Evolutionary conservation across 179 eudicot species (phyloP).

Genomic region (Amaranthus tricolor): DNA sequence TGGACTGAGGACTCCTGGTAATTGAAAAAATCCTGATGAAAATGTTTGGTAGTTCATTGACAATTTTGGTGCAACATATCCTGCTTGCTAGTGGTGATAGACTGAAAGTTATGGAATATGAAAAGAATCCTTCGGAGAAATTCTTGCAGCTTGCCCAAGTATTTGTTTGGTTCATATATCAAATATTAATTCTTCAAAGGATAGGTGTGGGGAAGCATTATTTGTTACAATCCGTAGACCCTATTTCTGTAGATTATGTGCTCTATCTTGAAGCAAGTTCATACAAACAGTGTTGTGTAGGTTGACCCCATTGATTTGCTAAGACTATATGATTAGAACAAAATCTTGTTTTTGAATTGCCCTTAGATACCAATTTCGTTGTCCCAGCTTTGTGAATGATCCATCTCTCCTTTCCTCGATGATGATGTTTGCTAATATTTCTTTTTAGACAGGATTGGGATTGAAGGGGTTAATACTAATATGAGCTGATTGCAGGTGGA

Average conservation of each 20-base stretch:
- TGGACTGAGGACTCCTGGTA: background rate
- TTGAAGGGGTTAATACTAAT: constrained; percentile 3
- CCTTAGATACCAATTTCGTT: background rate
- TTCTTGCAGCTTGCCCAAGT: background rate
- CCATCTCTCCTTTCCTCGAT: background rate
- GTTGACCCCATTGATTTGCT: background rate
- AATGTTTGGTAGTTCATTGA: background rate
- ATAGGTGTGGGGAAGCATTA: background rate
- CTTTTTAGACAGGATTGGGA: background rate
- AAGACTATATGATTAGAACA: background rate
- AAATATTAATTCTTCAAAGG: background rate
- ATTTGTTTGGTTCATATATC: background rate
- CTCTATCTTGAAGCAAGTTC: background rate
- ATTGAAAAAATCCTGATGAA: background rate
- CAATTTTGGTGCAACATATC: background rate
- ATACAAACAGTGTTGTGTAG: background rate
- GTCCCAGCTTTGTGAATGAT: background rate
- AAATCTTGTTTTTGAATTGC: background rate
- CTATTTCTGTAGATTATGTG: background rate
- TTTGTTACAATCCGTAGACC: background rate
- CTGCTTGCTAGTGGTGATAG: background rate
- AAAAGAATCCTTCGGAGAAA: background rate
- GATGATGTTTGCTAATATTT: background rate
- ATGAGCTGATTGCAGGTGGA: constrained; percentile 66
- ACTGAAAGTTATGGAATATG: background rate